These are phyloP conservation scores for Periconia digitata DNA, from an alignment of 2,329 filamentous ascomycete genomes.

Conservation along the genomic window DNA sequence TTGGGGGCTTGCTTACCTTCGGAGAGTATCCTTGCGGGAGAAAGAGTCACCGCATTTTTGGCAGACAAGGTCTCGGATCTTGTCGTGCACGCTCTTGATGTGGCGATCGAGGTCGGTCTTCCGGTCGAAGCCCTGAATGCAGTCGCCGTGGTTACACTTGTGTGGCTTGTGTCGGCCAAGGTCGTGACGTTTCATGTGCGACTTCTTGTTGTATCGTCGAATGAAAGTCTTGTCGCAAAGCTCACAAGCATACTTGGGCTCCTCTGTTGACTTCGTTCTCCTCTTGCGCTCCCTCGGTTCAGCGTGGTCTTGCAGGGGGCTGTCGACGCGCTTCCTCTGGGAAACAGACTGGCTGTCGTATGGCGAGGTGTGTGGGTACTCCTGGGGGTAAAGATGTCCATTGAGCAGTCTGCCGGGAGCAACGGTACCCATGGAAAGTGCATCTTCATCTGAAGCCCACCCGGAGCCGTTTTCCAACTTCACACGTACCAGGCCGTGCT, in stretches of 20 bases:
- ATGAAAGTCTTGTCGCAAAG: slow-evolving; percentile 79
- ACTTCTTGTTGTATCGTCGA: slow-evolving; percentile 82
- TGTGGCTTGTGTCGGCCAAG: slow-evolving; percentile 71
- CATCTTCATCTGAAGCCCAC: slow-evolving; percentile 29
- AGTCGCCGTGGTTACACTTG: slow-evolving; percentile 65
- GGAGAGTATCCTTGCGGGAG: slow-evolving; percentile 79
- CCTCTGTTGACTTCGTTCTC: slow-evolving; percentile 58
- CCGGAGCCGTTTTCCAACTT: slow-evolving; percentile 28
- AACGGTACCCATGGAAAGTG: slow-evolving; percentile 30
- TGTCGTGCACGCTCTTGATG: slow-evolving; percentile 69
- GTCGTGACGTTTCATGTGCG: slow-evolving; percentile 83
- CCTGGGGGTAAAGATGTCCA: slow-evolving; percentile 14
- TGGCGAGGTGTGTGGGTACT: slow-evolving; percentile 23
- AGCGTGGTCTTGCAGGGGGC: slow-evolving; percentile 11
- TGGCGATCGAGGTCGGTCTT: slow-evolving; percentile 72
- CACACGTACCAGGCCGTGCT: slow-evolving; percentile 27
- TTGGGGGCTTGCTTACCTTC: slow-evolving; percentile 60
- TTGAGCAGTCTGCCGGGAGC: slow-evolving; percentile 33
- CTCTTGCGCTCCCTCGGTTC: slow-evolving; percentile 13
- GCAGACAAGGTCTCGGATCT: slow-evolving; percentile 70
- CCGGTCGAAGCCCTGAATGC: slow-evolving; percentile 75
- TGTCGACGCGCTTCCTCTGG: slow-evolving; percentile 16
- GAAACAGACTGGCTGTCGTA: no score
- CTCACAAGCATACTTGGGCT: slow-evolving; percentile 72
- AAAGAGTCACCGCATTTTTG: slow-evolving; percentile 71